Evolutionary conservation across 192 early-diverging fungal genomes (phyloP), one percentile per base, ranked within the genome.

Genomic region (Linnemannia hyalina): DNA sequence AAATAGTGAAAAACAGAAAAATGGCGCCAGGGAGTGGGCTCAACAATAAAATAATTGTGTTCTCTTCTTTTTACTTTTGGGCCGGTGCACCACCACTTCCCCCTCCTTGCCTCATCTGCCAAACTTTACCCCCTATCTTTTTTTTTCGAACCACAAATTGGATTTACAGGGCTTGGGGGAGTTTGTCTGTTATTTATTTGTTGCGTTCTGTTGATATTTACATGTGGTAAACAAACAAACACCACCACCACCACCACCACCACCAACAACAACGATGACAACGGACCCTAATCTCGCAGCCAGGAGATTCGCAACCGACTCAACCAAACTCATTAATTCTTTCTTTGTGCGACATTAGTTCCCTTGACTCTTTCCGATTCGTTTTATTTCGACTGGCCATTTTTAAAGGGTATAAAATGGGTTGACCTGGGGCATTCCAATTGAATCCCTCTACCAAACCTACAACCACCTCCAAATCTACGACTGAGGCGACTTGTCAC

Each of bases 1-100:
- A 52, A 20, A 46, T 7, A 46, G 10, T 5, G 49, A 6, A 0
- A 52, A 52, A 22, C 16, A 52, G 49, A 35, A 35, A 35, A 60
- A 60, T 60, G 55, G 55, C 55, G 55, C 55, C 55, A 60, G 55
- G 55, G n/a, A 60, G 55, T 60, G 55, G 55, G 55, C 55, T 60
- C 55, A 60, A 26, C 26, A 26, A 60, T 60, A 23, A 26, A 60
- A 60, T 70, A 23, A 7, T 40, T 70, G 20, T 38, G 16, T 70
- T 4, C 13, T 18, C 38, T 70, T 36, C 26, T 38, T 70, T 70
- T 70, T 70, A 6, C 18, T 41, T 41, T 70, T 41, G 32, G 69
- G 69, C 69, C 32, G 69, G 18, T 70, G 69, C 69, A 70, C 69
- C 55, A 9, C n/a, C 55, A n/a, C 32, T 4, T 18, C 65, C 65